Base-by-base conservation (phyloP, 202 grass and related monocot genomes). In the Setaria italica region DNA sequence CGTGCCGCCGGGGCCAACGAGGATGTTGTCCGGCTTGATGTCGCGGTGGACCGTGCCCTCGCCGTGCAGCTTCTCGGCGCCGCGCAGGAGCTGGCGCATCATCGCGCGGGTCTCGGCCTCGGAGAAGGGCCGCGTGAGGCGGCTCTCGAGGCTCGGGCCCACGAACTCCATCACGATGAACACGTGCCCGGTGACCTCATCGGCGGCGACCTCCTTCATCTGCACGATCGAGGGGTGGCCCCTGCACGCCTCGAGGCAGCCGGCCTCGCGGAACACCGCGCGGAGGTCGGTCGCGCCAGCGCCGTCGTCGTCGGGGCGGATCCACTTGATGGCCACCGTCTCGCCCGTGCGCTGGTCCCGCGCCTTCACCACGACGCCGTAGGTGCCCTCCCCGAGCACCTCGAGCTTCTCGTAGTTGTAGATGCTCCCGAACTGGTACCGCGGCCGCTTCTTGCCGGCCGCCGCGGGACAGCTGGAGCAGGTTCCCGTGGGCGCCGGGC, bases 101-200 rank as follows among this genome's bases (percentile, higher is more conserved):
- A 39, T 10, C 30, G 35, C 11, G 30, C 76, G 82, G 4, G 42
- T 13, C 39, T 43, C 19, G 0, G 29, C 50, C 60, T 74, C 81
- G 6, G 75, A 56, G 1, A 54, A 33, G 13, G 9, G 7, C 8
- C 69, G 30, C 21, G 33, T 34, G 12, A 89, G 2, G 1, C 42
- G 2, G 42, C 37, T 46, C 8, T 6, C 6, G 45, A 89, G 77
- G 78, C 17, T 77, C 0, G 0, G 17, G 0, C 88, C 83, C 11
- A 89, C 88, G 13, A 85, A 50, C 71, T 85, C 82, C 82, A n/a
- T 81, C 21, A 81, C 77, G 45, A 89, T 48, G 82, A 81, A 89
- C 0, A 64, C 14, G 11, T 81, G n/a, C 9, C 77, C 77, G 0
- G 70, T 47, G 3, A 25, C 12, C 16, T 46, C 51, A 33, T 81